phyloP scores from a whole-genome alignment of 2,329 filamentous ascomycete species.

The Teratosphaeria zuluensis region DNA sequence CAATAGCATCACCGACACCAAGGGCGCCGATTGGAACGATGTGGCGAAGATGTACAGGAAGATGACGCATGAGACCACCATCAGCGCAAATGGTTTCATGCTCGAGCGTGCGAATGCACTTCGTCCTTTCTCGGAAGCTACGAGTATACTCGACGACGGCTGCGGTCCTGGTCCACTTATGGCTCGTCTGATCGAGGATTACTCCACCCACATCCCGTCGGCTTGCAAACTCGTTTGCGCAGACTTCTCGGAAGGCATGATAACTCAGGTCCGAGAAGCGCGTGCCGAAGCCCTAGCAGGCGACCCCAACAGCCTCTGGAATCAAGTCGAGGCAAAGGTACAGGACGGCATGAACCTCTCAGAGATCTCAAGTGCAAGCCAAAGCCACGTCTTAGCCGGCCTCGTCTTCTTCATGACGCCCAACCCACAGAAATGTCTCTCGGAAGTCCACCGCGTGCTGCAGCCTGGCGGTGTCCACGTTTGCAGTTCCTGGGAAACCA shows the following conservation, averaged over 20 bases:
- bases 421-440: conserved; percentile 16
- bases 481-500: conserved; percentile 19
- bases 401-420: conserved; percentile 24
- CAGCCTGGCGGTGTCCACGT: conserved; percentile 14
- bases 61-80: background rate
- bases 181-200: conserved; percentile 13
- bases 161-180: conserved; percentile 23
- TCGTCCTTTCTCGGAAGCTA: conserved; percentile 18
- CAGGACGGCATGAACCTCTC: conserved; percentile 21
- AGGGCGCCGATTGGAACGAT: background rate
- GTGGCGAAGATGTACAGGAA: background rate
- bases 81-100: conserved; percentile 4
- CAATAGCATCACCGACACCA: background rate
- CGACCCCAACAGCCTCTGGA: conserved; percentile 11
- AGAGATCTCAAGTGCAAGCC: conserved; percentile 11
- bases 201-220: conserved; percentile 12
- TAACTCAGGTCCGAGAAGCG: conserved; percentile 13
- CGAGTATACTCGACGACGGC: conserved; percentile 24
- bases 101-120: conserved; percentile 17
- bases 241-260: conserved; percentile 25
- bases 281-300: conserved; percentile 6
- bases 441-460: conserved; percentile 18
- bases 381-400: conserved; percentile 23
- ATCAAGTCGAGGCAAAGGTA: conserved; percentile 13
- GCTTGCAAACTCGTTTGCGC: conserved; percentile 13